phyloP scores from a whole-genome alignment of 2,329 filamentous ascomycete genomes.

The Chalaropsis thielavioides region DNA sequence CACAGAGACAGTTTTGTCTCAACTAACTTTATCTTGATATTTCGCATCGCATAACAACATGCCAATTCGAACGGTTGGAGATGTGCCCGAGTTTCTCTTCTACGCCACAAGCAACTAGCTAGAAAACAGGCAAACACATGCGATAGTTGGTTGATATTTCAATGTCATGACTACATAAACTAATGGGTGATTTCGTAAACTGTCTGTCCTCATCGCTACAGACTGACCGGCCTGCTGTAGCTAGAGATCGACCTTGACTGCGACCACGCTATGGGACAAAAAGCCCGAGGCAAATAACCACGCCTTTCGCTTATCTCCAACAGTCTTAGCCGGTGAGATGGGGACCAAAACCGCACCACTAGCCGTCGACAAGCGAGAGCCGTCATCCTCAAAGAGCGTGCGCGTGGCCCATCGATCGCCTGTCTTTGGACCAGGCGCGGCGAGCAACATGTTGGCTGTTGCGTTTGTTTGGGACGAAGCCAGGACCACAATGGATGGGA shows the following conservation, averaged over 20 bases:
- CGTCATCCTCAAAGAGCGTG: conserved; percentile 45
- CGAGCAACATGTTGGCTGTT: neutral
- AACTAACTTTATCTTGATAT: neutral
- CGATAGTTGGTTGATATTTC: neutral
- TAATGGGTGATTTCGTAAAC: no score
- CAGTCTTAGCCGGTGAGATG: conserved; percentile 31
- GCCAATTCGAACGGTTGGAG: neutral
- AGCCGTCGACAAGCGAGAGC: conserved; percentile 33
- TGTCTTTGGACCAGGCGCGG: neutral
- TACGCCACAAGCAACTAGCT: neutral
- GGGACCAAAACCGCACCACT: conserved; percentile 40
- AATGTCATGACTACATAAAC: no score
- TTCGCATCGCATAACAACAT: neutral
- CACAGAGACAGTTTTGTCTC: neutral
- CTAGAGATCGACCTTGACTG: conserved; percentile 37
- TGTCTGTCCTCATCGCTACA: neutral
- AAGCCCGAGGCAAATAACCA: conserved; percentile 47
- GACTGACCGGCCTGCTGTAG: neutral
- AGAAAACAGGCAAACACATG: neutral
- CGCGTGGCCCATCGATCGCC: conserved; percentile 28
- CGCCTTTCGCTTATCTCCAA: conserved; percentile 32
- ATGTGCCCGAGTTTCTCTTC: neutral
- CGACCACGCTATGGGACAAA: conserved; percentile 33
- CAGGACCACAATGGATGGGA: conserved; percentile 10
- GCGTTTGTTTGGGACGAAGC: conserved; percentile 17